Conservation (phyloP, 345 rosid genomes). For the Bruguiera sexangula region DNA sequence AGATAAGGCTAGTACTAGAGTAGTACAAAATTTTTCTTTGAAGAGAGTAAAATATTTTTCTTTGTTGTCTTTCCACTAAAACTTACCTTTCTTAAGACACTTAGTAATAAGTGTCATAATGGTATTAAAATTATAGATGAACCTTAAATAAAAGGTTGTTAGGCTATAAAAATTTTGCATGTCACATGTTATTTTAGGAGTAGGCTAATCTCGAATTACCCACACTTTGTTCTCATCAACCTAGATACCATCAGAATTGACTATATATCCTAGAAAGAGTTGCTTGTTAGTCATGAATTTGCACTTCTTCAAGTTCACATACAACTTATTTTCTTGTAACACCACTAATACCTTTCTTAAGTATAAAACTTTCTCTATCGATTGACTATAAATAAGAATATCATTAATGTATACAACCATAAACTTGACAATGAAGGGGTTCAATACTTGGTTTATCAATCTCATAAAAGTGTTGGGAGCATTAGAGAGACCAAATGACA, state of each 20-base stretch:
- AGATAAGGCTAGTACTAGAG: background rate
- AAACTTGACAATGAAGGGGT: background rate
- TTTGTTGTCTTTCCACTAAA: fast-evolving
- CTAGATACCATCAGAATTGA: background rate
- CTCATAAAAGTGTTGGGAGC: background rate
- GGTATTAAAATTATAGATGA: background rate
- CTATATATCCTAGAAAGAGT: background rate
- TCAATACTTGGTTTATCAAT: background rate
- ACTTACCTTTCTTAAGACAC: background rate
- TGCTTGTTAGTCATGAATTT: background rate
- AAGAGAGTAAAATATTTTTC: background rate
- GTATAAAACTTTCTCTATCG: background rate
- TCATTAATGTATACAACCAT: background rate
- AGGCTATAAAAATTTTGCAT: background rate
- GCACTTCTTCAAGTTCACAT: background rate
- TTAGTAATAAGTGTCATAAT: background rate
- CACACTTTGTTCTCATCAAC: background rate
- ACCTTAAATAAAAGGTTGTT: background rate
- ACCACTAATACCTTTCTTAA: background rate
- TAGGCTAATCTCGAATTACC: background rate
- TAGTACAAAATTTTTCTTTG: fast-evolving
- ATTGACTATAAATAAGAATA: background rate
- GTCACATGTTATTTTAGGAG: too few species aligned
- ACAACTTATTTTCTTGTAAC: background rate
- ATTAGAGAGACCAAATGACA: background rate